Conservation (phyloP, 1,139 yeast genomes). For the Candida gigantensis region DNA sequence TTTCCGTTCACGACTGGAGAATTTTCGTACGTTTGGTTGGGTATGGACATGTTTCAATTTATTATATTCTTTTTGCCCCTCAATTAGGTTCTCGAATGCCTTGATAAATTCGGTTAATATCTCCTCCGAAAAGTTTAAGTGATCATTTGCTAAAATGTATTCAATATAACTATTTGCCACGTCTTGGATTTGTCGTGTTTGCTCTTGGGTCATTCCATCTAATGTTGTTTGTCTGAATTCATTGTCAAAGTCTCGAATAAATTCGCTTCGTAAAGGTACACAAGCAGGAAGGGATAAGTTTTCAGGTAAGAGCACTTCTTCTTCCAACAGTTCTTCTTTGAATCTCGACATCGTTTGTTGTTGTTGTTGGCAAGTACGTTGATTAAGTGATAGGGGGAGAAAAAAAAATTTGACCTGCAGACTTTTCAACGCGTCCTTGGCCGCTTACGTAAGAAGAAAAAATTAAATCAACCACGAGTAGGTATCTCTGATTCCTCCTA, state of each 20-base stretch:
- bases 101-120: slow-evolving; percentile 7
- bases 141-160: slow-evolving; percentile 10
- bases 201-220: slow-evolving; percentile 7
- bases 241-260: slow-evolving; percentile 11
- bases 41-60: slow-evolving; percentile 8
- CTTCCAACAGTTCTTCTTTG: no score
- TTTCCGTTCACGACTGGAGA: slow-evolving; percentile 15
- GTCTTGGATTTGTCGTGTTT: slow-evolving; percentile 6
- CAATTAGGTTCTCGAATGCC: slow-evolving; percentile 7
- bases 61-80: slow-evolving; percentile 1
- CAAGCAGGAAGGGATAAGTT: slow-evolving; percentile 14
- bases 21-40: slow-evolving; percentile 7
- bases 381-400: no score
- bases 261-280: slow-evolving; percentile 11
- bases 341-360: no score
- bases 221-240: slow-evolving; percentile 7
- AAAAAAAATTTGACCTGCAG: no score
- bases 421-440: no score
- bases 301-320: slow-evolving; percentile 4
- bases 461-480: no score
- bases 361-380: no score
- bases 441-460: no score
- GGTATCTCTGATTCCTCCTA: background rate
- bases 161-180: slow-evolving; percentile 12
- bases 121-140: slow-evolving; percentile 12